These are phyloP conservation scores for Debaryomyces singareniensis DNA, from an alignment of 1,139 yeast species.

Conservation along the genomic window DNA sequence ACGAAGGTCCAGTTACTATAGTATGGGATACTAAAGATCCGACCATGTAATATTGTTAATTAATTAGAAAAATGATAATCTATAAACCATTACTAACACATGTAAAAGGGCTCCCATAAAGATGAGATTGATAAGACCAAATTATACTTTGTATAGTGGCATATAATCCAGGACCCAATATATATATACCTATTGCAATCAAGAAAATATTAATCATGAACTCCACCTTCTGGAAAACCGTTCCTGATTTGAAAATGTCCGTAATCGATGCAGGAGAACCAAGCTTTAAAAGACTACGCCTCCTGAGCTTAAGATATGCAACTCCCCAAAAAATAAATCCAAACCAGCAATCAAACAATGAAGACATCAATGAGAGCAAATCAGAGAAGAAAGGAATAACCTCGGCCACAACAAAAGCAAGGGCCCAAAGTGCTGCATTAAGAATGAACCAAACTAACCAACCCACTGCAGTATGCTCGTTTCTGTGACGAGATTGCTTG, in stretches of 20 bases:
- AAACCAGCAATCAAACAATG: constrained; percentile 60
- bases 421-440: constrained; percentile 40
- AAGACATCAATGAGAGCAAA: constrained; percentile 53
- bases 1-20: constrained; percentile 82
- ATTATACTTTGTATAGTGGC: constrained; percentile 50
- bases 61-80: background rate
- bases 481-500: constrained; percentile 36
- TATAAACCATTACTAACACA: constrained; percentile 41
- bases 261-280: constrained; percentile 7
- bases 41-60: constrained; percentile 5
- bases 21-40: constrained; percentile 56
- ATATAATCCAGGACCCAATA: constrained; percentile 55
- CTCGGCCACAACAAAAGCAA: constrained; percentile 54
- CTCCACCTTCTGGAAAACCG: constrained; percentile 21
- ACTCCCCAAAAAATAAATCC: constrained; percentile 65
- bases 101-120: constrained; percentile 44
- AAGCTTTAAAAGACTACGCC: constrained; percentile 17
- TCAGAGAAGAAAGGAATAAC: constrained; percentile 60
- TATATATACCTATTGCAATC: constrained; percentile 42
- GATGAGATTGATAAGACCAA: constrained; percentile 36
- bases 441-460: constrained; percentile 48
- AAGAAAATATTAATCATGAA: constrained; percentile 29
- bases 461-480: constrained; percentile 42
- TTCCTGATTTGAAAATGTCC: constrained; percentile 14
- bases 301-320: constrained; percentile 43